Evolutionary conservation across 1,284 basidiomycete species (phyloP).

Genomic region (Cryptococcus sp.): DNA sequence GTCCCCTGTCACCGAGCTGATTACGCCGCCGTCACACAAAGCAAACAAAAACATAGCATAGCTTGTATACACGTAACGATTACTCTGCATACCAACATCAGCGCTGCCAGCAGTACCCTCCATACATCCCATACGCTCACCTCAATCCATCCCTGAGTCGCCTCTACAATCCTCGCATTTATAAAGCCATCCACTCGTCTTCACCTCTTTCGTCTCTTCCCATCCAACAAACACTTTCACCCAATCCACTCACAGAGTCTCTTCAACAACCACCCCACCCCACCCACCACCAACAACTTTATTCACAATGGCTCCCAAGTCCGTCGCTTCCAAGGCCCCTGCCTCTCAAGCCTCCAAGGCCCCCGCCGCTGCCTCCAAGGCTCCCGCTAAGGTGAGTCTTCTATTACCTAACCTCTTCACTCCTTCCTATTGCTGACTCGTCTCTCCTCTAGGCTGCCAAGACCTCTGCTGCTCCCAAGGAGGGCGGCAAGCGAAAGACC

Average conservation of each 20-base stretch:
- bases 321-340: constrained; percentile 60
- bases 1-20: neutral
- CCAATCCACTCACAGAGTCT: neutral
- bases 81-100: too few species aligned
- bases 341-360: constrained; percentile 60
- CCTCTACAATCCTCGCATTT: constrained; percentile 11
- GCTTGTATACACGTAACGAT: too few species aligned
- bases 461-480: constrained; percentile 64
- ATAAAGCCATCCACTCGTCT: constrained; percentile 1
- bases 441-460: constrained; percentile 62
- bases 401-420: neutral
- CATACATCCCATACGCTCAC: neutral
- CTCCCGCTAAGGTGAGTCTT: constrained; percentile 61
- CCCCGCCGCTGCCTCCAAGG: constrained; percentile 57
- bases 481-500: constrained; percentile 81
- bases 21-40: neutral
- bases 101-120: too few species aligned
- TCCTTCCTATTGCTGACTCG: neutral
- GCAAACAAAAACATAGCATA: neutral
- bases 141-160: constrained; percentile 1
- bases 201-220: constrained; percentile 11
- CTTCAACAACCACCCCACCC: constrained; percentile 14
- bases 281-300: constrained; percentile 22
- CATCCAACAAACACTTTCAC: constrained; percentile 8
- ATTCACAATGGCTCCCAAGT: constrained; percentile 54